Percentiles rank a stretch among this genome's conserved stretches.
These are phyloP conservation scores for Parathielavia hyrcaniae DNA, from an alignment of 495 filamentous ascomycete species.

Conservation along the genomic window DNA sequence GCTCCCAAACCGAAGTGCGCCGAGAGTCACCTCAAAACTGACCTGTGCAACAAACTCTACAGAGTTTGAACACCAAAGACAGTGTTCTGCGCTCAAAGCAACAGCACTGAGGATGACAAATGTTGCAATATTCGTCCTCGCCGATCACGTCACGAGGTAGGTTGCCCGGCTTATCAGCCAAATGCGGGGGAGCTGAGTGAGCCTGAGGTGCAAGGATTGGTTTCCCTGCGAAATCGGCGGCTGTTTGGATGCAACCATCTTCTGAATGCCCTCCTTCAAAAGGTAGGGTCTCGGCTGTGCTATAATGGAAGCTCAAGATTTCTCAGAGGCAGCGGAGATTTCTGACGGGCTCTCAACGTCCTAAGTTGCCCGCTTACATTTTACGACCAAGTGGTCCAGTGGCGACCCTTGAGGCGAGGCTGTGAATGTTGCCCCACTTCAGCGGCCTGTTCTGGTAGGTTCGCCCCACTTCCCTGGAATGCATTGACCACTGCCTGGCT, in stretches of 20 bases:
- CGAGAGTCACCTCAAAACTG: not conserved
- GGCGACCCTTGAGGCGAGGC: conserved; percentile 14
- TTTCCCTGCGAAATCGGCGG: not conserved
- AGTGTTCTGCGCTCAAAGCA: too few relatives aligned
- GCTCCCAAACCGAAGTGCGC: too few relatives aligned
- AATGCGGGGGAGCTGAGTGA: conserved; percentile 7
- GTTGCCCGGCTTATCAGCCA: not conserved
- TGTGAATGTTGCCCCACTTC: conserved; percentile 26
- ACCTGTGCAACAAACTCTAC: not conserved
- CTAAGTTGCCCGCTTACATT: conserved; percentile 5
- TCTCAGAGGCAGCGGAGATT: not conserved
- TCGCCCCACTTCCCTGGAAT: conserved; percentile 28
- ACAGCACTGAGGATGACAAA: too few relatives aligned
- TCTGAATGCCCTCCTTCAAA: too few relatives aligned
- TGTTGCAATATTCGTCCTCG: not conserved
- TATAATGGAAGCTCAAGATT: too few relatives aligned
- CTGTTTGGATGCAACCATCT: too few relatives aligned
- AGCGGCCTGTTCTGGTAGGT: conserved; percentile 29
- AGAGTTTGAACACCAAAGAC: too few relatives aligned
- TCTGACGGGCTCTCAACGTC: not conserved
- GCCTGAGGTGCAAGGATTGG: conserved; percentile 1
- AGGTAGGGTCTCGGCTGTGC: too few relatives aligned
- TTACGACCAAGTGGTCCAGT: not conserved
- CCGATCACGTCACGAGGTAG: conserved; percentile 4
- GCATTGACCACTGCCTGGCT: conserved; percentile 26